phyloP scores from a whole-genome alignment of 2,329 filamentous ascomycete genomes.

The Annulohypoxylon truncatum region DNA sequence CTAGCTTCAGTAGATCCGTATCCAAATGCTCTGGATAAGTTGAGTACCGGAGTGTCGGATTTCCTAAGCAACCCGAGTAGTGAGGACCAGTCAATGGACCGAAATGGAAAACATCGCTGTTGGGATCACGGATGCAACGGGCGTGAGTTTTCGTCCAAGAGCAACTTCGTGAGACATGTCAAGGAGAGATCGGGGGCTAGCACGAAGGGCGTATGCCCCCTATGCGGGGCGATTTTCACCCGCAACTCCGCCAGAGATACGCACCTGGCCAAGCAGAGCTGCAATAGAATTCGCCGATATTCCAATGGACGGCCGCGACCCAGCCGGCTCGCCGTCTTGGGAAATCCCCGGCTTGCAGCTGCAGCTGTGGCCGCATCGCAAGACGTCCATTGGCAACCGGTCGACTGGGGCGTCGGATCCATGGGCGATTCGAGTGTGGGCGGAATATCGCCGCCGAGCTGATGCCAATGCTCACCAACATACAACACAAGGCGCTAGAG shows the following conservation, averaged over 20 bases:
- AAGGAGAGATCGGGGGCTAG: constrained; percentile 46
- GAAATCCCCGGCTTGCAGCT: constrained; percentile 43
- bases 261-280: constrained; percentile 47
- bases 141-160: constrained; percentile 46
- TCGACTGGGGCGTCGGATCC: constrained; percentile 39
- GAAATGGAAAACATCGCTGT: constrained; percentile 43
- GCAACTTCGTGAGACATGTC: constrained; percentile 47
- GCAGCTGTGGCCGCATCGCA: constrained; percentile 39
- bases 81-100: constrained; percentile 32
- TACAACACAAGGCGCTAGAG: constrained; percentile 10
- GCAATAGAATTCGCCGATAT: constrained; percentile 47
- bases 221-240: constrained; percentile 47
- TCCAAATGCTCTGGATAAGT: constrained; percentile 32
- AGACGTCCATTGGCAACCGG: constrained; percentile 43
- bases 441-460: constrained; percentile 28
- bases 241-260: constrained; percentile 46
- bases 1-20: constrained; percentile 28
- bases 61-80: constrained; percentile 31
- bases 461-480: constrained; percentile 19
- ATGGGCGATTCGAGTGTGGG: constrained; percentile 31
- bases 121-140: constrained; percentile 49
- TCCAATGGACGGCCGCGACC: constrained; percentile 47
- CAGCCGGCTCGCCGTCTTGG: constrained; percentile 45
- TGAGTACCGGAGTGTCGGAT: constrained; percentile 37
- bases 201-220: constrained; percentile 44